Evolutionary conservation across 2,329 filamentous ascomycete genomes (phyloP).

Genomic region (Cladosporium sp.): DNA sequence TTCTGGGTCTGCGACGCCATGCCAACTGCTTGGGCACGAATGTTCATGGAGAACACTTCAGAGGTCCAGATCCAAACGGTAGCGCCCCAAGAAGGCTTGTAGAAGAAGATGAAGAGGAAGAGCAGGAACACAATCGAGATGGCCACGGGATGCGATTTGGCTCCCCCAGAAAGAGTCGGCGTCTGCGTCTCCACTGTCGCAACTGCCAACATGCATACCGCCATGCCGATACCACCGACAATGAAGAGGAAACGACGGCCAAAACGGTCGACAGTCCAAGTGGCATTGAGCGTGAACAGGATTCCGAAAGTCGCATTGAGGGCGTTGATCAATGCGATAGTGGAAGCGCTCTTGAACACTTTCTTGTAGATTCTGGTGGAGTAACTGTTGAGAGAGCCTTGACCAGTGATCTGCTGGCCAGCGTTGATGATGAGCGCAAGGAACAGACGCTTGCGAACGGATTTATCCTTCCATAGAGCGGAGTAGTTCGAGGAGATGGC

Average conservation of each 20-base stretch:
- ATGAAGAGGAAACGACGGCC: constrained; percentile 64
- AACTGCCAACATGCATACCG: constrained; percentile 48
- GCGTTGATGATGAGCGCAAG: constrained; percentile 65
- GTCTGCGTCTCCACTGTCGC: constrained; percentile 55
- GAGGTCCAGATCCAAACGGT: constrained; percentile 69
- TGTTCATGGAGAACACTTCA: constrained; percentile 67
- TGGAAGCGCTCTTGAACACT: constrained; percentile 56
- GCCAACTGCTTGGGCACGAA: constrained; percentile 66
- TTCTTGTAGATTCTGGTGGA: constrained; percentile 71
- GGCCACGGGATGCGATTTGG: constrained; percentile 57
- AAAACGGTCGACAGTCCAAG: constrained; percentile 36
- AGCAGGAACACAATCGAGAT: constrained; percentile 63
- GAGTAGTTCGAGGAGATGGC: constrained; percentile 59
- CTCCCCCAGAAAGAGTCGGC: constrained; percentile 47
- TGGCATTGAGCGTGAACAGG: constrained; percentile 56
- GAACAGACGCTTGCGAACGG: constrained; percentile 61
- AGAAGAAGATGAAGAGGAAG: constrained; percentile 16
- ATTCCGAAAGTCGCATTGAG: constrained; percentile 70
- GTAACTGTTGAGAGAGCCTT: constrained; percentile 69
- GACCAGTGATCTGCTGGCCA: constrained; percentile 68
- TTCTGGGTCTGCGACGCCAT: constrained; percentile 58
- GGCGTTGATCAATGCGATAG: constrained; percentile 69
- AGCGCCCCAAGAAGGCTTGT: constrained; percentile 67
- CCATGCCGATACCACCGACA: constrained; percentile 50
- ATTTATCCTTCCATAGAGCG: constrained; percentile 66